Percentiles rank a stretch among this genome's conserved stretches.
Evolutionary conservation across 2,329 filamentous ascomycete species (phyloP).

Genomic region (Trichoderma atrobrunneum): DNA sequence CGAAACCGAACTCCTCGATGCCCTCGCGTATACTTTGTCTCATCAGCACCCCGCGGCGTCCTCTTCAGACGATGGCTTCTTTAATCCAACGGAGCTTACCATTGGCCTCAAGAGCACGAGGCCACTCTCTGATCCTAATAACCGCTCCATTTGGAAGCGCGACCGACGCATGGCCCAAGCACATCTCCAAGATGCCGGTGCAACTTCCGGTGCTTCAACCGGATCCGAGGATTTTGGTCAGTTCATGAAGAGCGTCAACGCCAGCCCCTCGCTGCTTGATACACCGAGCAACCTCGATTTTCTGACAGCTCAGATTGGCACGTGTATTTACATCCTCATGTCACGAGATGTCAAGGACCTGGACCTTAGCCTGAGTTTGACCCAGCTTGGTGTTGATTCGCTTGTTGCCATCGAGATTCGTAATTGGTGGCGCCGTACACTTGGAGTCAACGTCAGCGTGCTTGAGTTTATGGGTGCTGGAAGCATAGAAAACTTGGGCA

Average conservation of each 20-base stretch:
- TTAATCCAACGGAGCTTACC: constrained; percentile 2
- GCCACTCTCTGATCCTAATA: constrained; percentile 15
- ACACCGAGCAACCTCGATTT: background rate
- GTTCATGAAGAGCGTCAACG: constrained; percentile 16
- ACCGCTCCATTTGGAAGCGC: constrained; percentile 18
- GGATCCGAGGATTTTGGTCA: constrained; percentile 18
- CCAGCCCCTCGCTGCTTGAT: constrained; percentile 12
- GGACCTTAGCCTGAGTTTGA: constrained; percentile 16
- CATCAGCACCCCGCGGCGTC: constrained; percentile 11
- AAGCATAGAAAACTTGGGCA: constrained; percentile 16
- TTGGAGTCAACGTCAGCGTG: constrained; percentile 18
- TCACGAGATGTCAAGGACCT: constrained; percentile 16
- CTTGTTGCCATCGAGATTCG: constrained; percentile 22
- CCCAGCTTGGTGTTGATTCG: constrained; percentile 22
- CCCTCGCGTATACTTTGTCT: background rate
- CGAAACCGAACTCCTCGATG: constrained; percentile 19
- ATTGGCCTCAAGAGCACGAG: constrained; percentile 20
- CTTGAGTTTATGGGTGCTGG: constrained; percentile 21
- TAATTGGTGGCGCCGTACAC: constrained; percentile 23
- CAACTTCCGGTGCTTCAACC: background rate
- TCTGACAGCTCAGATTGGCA: constrained; percentile 19
- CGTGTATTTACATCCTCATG: constrained; percentile 18
- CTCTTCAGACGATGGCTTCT: background rate
- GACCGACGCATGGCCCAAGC: constrained; percentile 19
- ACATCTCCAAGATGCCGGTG: background rate